Conservation (phyloP, 371 early-diverging fungal species). For the Mucor mucedo region DNA sequence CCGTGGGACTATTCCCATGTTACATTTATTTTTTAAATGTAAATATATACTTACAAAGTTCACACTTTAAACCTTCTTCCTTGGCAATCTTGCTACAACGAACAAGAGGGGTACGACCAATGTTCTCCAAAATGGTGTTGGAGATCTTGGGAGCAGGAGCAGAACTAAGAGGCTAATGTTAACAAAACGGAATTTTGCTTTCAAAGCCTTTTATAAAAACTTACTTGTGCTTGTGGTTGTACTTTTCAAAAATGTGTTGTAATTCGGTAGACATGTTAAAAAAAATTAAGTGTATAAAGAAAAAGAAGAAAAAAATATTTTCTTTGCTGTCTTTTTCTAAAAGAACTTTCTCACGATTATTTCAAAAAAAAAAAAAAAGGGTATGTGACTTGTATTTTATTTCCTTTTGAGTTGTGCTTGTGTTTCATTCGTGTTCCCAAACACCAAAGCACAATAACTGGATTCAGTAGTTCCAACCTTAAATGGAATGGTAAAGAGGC, state of each 20-base stretch:
- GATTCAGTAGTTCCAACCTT: no score
- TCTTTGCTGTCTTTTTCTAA: background rate
- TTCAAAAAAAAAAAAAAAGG: no score
- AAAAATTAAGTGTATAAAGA: background rate
- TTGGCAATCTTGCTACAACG: slow-evolving; percentile 86
- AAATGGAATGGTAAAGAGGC: no score
- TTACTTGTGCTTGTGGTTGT: slow-evolving; percentile 31
- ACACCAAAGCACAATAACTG: no score
- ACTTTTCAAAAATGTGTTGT: slow-evolving; percentile 23
- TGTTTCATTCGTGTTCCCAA: no score
- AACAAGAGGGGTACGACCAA: slow-evolving; percentile 96
- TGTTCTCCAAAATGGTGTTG: slow-evolving; percentile 86
- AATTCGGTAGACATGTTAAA: slow-evolving; percentile 25
- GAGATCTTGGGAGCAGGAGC: slow-evolving; percentile 70
- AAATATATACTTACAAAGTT: slow-evolving; percentile 74
- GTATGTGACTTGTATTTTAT: no score
- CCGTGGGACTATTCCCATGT: background rate
- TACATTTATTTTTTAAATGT: no score
- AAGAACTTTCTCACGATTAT: slow-evolving; percentile 1
- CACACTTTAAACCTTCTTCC: slow-evolving; percentile 90
- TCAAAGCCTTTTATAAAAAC: background rate
- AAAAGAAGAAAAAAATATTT: background rate
- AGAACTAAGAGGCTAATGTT: slow-evolving; percentile 24
- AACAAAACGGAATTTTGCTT: background rate
- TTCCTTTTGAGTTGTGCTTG: no score